Base-by-base conservation (phyloP, 306 rosid species). In the Quercus parvula region DNA sequence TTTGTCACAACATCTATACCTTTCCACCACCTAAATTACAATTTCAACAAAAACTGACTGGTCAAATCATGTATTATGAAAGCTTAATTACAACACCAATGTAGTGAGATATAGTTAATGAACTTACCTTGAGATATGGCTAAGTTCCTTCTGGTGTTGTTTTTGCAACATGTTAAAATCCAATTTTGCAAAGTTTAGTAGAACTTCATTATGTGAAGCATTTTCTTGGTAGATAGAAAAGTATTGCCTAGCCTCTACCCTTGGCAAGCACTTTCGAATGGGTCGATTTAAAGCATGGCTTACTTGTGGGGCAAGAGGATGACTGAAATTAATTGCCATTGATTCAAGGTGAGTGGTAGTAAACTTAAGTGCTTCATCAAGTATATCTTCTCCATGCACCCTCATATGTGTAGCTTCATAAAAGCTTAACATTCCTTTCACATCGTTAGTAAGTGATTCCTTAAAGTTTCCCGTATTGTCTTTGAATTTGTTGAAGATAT, bases 341-440 rank as follows among this genome's bases (percentile, higher is more conserved):
- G 75, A 41, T 58, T 77, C n/a, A 12, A 87, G 84, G 19, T 84
- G 80, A 57, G 80, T 69, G 49, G 82, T 81, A 4, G 84, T 75
- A 49, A 85, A 79, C 15, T 55, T 15, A 6, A 70, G 57, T 4
- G 85, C 78, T 7, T 72, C 84, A 5, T 85, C 88, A 1, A 82
- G 59, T 2, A 76, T 27, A 0, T 56, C 74, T 61, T 82, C 85
- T 62, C 75, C 78, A 49, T 55, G 78, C 0, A 68, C 28, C 22
- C 78, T 72, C 56, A 82, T 41, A 8, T 69, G 71, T 57, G 84
- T 14, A 49, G 84, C 84, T 68, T 81, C 84, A 14, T 75, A 81
- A 46, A 81, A 71, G 51, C 71, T 81, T n/a, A 81, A 25, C 63
- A 81, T 0, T 30, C 80, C 84, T 24, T 5, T 20, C 33, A 61